These are phyloP conservation scores for Globisporangium okanoganense DNA, from an alignment of 352 stramenopile species.

Conservation along the genomic window DNA sequence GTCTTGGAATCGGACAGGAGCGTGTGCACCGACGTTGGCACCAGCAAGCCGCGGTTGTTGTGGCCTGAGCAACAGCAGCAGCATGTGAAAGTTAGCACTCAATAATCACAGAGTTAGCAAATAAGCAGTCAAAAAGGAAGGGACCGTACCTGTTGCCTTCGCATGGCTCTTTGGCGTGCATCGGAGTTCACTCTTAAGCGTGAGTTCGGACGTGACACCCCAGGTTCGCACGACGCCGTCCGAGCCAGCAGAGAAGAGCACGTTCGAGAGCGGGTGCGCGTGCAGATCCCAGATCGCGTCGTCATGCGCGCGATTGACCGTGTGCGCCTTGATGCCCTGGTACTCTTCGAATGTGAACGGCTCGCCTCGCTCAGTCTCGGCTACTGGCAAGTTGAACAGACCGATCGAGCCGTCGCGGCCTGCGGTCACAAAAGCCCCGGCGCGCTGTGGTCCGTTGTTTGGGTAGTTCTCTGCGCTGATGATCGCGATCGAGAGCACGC, in stretches of 20 bases:
- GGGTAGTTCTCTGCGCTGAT: constrained; percentile 77
- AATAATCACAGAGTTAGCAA: not conserved
- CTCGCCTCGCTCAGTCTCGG: constrained; percentile 63
- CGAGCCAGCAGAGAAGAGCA: constrained; percentile 75
- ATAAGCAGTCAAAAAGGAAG: not conserved
- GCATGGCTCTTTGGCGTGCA: constrained; percentile 52
- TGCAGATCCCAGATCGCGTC: constrained; percentile 83
- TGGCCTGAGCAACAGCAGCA: constrained; percentile 21
- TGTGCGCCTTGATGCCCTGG: constrained; percentile 60
- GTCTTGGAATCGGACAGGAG: constrained; percentile 77
- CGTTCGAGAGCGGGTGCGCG: constrained; percentile 76
- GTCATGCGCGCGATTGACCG: constrained; percentile 71
- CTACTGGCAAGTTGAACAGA: constrained; percentile 52
- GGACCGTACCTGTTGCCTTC: constrained; percentile 39
- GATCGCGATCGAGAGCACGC: constrained; percentile 67
- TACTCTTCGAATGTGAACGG: constrained; percentile 74
- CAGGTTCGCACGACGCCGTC: constrained; percentile 79
- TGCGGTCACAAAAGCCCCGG: constrained; percentile 63
- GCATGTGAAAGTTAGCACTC: not conserved
- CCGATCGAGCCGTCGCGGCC: constrained; percentile 75
- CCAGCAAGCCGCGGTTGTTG: constrained; percentile 44
- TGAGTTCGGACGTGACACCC: constrained; percentile 69
- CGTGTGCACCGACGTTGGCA: constrained; percentile 72
- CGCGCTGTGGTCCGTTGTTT: constrained; percentile 37
- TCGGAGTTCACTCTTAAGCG: constrained; percentile 69